These are phyloP conservation scores for Kwoniella sp. DNA, from an alignment of 768 basidiomycete genomes.

Conservation along the genomic window DNA sequence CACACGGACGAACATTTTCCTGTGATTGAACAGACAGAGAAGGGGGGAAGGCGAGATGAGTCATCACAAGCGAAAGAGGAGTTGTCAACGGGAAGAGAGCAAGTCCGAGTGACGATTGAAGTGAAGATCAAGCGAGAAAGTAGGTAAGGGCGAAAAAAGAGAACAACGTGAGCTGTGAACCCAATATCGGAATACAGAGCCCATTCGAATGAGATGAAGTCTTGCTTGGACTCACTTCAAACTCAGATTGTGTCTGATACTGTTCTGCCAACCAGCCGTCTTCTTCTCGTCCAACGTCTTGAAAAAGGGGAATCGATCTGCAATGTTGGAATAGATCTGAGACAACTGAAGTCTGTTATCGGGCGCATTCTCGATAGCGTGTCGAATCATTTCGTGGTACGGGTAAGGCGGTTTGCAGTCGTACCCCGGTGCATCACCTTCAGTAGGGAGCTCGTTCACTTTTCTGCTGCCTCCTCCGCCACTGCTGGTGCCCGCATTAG, in stretches of 20 bases:
- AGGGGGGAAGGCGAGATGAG: too few relatives aligned
- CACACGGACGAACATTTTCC: slow-evolving; percentile 51
- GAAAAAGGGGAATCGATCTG: slow-evolving; percentile 51
- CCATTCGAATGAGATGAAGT: too few relatives aligned
- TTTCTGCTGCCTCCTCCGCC: slow-evolving; percentile 18
- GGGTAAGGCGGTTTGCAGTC: slow-evolving; percentile 51
- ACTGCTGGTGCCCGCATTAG: neutral
- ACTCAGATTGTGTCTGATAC: slow-evolving; percentile 56
- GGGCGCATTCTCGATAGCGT: slow-evolving; percentile 45
- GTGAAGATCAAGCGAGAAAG: too few relatives aligned
- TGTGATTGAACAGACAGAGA: slow-evolving; percentile 8
- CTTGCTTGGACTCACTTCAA: slow-evolving; percentile 42
- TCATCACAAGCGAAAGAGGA: too few relatives aligned
- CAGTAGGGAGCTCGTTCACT: slow-evolving; percentile 43
- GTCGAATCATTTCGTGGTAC: slow-evolving; percentile 49
- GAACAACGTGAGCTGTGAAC: too few relatives aligned
- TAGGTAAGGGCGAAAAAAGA: too few relatives aligned
- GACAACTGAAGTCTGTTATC: slow-evolving; percentile 36
- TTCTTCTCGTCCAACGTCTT: slow-evolving; percentile 47
- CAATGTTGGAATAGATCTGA: slow-evolving; percentile 46
- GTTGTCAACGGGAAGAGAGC: too few relatives aligned
- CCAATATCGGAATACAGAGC: too few relatives aligned
- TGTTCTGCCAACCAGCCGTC: slow-evolving; percentile 56
- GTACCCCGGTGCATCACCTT: slow-evolving; percentile 42
- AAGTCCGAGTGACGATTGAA: too few relatives aligned